phyloP scores from a whole-genome alignment of 1,284 basidiomycete genomes.

The Neonothopanus nambi region DNA sequence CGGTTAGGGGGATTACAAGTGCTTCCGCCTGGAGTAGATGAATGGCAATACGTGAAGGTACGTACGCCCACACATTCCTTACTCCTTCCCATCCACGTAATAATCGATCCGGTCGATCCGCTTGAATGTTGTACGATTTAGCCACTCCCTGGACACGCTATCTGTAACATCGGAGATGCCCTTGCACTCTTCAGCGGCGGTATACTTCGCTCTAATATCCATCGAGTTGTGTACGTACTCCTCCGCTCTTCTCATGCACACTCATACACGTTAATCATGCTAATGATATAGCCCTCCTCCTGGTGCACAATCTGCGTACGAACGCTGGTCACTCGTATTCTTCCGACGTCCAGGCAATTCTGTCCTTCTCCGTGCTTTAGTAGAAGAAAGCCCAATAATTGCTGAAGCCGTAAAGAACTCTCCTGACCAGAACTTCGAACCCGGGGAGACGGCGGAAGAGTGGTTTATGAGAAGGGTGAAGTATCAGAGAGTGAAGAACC shows the following conservation, averaged over 20 bases:
- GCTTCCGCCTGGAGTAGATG: conserved; percentile 55
- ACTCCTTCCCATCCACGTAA: too few species aligned
- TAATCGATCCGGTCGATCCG: background rate
- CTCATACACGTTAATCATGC: background rate
- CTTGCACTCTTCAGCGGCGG: conserved; percentile 51
- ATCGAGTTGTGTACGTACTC: conserved; percentile 40
- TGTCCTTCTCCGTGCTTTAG: conserved; percentile 44
- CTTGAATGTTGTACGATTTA: too few species aligned
- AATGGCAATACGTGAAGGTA: conserved; percentile 72
- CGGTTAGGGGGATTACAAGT: conserved; percentile 74
- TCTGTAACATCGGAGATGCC: conserved; percentile 56
- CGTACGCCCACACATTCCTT: too few species aligned
- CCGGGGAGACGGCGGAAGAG: conserved; percentile 36
- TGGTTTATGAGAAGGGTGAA: conserved; percentile 45
- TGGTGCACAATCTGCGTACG: conserved; percentile 39
- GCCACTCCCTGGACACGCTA: conserved; percentile 58
- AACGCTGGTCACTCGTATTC: conserved; percentile 62
- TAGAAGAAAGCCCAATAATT: conserved; percentile 50
- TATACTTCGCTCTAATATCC: conserved; percentile 48
- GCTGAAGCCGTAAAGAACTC: conserved; percentile 37
- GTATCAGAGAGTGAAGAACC: conserved; percentile 44
- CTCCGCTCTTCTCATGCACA: conserved; percentile 39
- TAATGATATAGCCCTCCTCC: conserved; percentile 30
- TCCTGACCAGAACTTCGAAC: conserved; percentile 33
- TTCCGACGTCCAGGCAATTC: conserved; percentile 61